Conservation (phyloP, 2,329 filamentous ascomycete species). For the Neonectria hederae region DNA sequence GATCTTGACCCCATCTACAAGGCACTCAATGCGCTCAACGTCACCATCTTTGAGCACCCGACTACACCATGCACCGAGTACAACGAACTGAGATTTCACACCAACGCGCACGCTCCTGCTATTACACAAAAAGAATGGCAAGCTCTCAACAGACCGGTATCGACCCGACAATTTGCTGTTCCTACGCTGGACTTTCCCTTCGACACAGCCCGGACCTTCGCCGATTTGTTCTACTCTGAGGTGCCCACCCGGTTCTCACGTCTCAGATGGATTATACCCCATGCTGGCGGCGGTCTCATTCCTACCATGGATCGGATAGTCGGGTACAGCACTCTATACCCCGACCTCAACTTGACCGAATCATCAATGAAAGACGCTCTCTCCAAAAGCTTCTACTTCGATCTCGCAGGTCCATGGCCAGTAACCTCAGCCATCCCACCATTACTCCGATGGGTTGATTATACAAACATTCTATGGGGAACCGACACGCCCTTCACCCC, state of each 20-base stretch:
- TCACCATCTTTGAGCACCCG: slow-evolving; percentile 64
- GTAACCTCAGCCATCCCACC: slow-evolving; percentile 31
- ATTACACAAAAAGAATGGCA: slow-evolving; percentile 27
- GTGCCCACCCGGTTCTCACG: slow-evolving; percentile 36
- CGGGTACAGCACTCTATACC: slow-evolving; percentile 21
- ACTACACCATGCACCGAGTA: slow-evolving; percentile 56
- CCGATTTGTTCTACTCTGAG: slow-evolving; percentile 31
- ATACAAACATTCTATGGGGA: slow-evolving; percentile 35
- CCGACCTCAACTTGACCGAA: slow-evolving; percentile 30
- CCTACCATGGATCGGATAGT: slow-evolving; percentile 35
- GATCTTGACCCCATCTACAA: slow-evolving; percentile 57
- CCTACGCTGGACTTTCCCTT: slow-evolving; percentile 39
- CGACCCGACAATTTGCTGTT: slow-evolving; percentile 24
- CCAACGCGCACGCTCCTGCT: slow-evolving; percentile 13
- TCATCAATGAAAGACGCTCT: slow-evolving; percentile 45
- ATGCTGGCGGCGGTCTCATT: slow-evolving; percentile 38
- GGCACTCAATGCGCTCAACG: slow-evolving; percentile 56
- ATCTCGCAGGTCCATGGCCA: slow-evolving; percentile 41
- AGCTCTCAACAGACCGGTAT: slow-evolving; percentile 29
- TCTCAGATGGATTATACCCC: slow-evolving; percentile 41
- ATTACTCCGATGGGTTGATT: slow-evolving; percentile 36
- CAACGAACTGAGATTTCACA: slow-evolving; percentile 16
- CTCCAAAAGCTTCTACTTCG: slow-evolving; percentile 35
- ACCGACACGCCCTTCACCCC: slow-evolving; percentile 37
- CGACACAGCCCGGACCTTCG: slow-evolving; percentile 33